These are phyloP conservation scores for Leavenworthia alabamica DNA, from an alignment of 345 rosid genomes.

Conservation along the genomic window DNA sequence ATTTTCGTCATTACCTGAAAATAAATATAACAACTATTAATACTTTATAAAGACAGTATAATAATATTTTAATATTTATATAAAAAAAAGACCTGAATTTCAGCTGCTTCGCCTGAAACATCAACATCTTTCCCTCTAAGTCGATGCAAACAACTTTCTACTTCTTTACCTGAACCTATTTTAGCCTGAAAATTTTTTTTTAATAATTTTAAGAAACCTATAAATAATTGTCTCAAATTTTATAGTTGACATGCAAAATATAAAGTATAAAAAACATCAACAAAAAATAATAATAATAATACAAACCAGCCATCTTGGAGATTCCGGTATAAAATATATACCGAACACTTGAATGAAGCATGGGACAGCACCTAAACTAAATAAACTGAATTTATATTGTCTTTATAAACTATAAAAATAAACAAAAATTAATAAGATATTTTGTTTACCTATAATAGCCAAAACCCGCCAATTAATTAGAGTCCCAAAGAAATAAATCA, in stretches of 20 bases:
- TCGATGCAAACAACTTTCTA: slow-evolving; percentile 34
- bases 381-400: not conserved
- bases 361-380: slow-evolving; percentile 29
- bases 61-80: too few species aligned
- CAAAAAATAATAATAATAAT: too few species aligned
- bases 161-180: slow-evolving; percentile 33
- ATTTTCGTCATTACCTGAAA: slow-evolving; percentile 29
- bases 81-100: too few species aligned
- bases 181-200: too few species aligned
- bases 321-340: slow-evolving; percentile 44
- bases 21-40: too few species aligned
- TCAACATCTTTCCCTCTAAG: slow-evolving; percentile 39
- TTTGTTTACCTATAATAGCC: slow-evolving; percentile 33
- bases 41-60: too few species aligned
- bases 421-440: not conserved
- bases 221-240: too few species aligned
- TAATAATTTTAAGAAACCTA: not conserved
- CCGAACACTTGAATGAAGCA: slow-evolving; percentile 31
- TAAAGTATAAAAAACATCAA: too few species aligned
- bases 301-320: slow-evolving; percentile 52
- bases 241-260: too few species aligned
- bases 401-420: too few species aligned
- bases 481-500: slow-evolving; percentile 30
- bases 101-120: slow-evolving; percentile 43
- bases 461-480: slow-evolving; percentile 27